A percentile compares a stretch with the other conserved stretches of the same genome.
phyloP scores from a whole-genome alignment of 2,329 filamentous ascomycete species.

The Lachnellula arida region DNA sequence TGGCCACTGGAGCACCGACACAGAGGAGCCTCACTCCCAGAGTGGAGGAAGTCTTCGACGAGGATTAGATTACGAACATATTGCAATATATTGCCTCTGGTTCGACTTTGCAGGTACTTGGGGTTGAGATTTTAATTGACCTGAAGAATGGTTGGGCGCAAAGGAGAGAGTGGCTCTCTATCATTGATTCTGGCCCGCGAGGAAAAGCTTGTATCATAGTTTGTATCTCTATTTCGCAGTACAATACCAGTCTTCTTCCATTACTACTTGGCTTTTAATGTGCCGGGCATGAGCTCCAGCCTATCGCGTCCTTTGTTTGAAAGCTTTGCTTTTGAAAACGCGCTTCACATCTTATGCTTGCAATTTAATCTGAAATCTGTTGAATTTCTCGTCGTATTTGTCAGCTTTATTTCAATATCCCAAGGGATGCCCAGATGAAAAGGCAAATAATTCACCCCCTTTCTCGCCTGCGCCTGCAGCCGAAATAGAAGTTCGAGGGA shows the following conservation, averaged over 20 bases:
- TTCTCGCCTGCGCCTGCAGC: too few relatives aligned
- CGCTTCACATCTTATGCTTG: too few relatives aligned
- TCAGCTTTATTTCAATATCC: too few relatives aligned
- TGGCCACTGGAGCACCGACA: constrained; percentile 31
- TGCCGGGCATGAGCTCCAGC: neutral
- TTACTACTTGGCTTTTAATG: neutral
- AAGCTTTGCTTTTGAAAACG: too few relatives aligned
- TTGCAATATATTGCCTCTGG: neutral
- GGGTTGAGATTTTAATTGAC: neutral
- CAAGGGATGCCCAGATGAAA: too few relatives aligned
- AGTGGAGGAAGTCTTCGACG: constrained; percentile 41
- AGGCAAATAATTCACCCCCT: too few relatives aligned
- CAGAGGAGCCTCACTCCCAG: constrained; percentile 39
- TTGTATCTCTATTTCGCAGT: neutral
- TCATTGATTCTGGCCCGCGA: neutral
- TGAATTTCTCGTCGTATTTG: too few relatives aligned
- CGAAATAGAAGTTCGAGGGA: too few relatives aligned
- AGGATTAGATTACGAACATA: constrained; percentile 18
- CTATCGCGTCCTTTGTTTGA: too few relatives aligned
- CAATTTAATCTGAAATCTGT: too few relatives aligned
- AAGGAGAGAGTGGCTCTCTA: neutral
- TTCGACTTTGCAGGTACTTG: neutral
- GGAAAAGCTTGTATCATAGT: neutral
- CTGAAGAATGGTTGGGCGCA: neutral
- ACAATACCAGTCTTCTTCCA: neutral